Percentiles rank a stretch among this genome's conserved stretches.
Evolutionary conservation across 148 eudicot genomes (phyloP).

Genomic region (Chenopodium suecicum): DNA sequence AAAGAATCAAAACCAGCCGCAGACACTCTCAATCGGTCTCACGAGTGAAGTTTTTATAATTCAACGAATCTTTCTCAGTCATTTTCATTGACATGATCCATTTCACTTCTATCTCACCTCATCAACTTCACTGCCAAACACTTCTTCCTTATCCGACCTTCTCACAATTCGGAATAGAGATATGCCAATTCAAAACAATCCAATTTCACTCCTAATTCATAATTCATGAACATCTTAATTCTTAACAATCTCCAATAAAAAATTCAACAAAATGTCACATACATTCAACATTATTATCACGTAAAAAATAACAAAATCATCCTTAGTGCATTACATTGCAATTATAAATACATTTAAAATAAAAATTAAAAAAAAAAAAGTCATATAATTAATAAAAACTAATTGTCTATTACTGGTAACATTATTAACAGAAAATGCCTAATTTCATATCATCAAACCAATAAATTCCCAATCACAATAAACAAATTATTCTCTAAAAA

Average conservation of each 20-base stretch:
- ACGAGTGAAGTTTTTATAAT: neutral
- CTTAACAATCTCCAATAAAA: neutral
- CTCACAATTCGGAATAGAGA: neutral
- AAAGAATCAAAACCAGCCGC: neutral
- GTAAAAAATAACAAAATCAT: too few species aligned
- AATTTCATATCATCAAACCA: neutral
- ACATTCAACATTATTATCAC: too few species aligned
- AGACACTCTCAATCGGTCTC: neutral
- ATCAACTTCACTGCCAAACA: neutral
- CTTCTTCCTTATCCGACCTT: neutral
- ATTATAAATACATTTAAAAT: too few species aligned
- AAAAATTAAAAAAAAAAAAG: too few species aligned
- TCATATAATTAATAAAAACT: too few species aligned
- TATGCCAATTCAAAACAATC: neutral
- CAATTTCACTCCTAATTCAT: neutral
- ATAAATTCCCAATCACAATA: neutral
- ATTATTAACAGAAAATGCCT: too few species aligned
- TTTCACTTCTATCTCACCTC: neutral
- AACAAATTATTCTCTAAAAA: too few species aligned
- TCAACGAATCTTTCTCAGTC: neutral
- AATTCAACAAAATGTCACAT: neutral
- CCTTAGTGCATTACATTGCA: too few species aligned
- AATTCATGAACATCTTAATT: neutral
- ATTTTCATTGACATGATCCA: neutral
- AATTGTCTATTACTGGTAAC: too few species aligned